Conservation (phyloP, 2,329 filamentous ascomycete genomes). For the Didymella arachidicola region DNA sequence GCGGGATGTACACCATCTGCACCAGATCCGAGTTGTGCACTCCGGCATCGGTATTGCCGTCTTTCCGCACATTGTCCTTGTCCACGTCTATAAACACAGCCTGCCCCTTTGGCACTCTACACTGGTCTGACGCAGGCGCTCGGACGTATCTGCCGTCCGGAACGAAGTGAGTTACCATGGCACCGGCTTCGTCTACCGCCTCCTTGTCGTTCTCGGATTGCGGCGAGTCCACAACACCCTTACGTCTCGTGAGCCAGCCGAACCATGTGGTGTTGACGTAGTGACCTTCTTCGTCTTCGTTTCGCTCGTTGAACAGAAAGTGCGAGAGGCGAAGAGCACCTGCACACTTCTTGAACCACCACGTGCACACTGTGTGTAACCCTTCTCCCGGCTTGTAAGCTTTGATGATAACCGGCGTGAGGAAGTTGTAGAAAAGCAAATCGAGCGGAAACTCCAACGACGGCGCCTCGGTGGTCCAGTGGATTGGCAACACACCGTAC, state of each 20-base stretch:
- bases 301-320: constrained; percentile 89
- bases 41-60: constrained; percentile 59
- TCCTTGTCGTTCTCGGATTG: constrained; percentile 44
- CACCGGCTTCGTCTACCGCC: constrained; percentile 47
- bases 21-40: constrained; percentile 56
- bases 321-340: constrained; percentile 81
- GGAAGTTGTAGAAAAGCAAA: constrained; percentile 93
- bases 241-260: constrained; percentile 59
- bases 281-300: constrained; percentile 80
- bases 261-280: constrained; percentile 68
- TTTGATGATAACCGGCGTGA: constrained; percentile 86
- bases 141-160: constrained; percentile 84
- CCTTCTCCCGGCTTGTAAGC: constrained; percentile 86
- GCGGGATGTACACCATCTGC: constrained; percentile 75
- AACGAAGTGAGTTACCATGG: constrained; percentile 61
- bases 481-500: constrained; percentile 80
- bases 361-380: constrained; percentile 84
- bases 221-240: constrained; percentile 50
- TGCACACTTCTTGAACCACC: constrained; percentile 95
- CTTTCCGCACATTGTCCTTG: constrained; percentile 70
- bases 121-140: constrained; percentile 92
- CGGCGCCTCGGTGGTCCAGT: constrained; percentile 91
- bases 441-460: constrained; percentile 95
- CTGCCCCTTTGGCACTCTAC: constrained; percentile 86
- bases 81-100: constrained; percentile 81